Evolutionary conservation across 1,284 basidiomycete species (phyloP), one percentile per base, ranked within the genome.

Genomic region (Heterobasidion parviporum): DNA sequence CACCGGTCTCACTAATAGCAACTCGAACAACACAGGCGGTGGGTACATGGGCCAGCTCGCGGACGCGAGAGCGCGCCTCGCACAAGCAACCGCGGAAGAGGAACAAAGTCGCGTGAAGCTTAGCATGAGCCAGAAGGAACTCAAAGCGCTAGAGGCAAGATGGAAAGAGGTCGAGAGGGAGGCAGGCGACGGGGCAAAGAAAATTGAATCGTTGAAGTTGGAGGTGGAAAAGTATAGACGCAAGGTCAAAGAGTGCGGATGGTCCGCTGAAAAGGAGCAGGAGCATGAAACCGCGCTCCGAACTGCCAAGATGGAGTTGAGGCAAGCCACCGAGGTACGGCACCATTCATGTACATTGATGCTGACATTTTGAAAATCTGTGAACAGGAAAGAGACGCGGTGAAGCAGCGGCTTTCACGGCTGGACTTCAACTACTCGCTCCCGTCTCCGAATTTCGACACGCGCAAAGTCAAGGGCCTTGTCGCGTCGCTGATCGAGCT

Each of bases 21-120:
- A 90, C 1, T 84, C 83, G 7, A 81, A 78, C 43, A 78, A 77
- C 44, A 80, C 83, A 4, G 89, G 93, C 8, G 94, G 95, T 9
- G 95, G 95, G 0, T 99, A 98, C 70, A 89, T 98, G 83, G 97
- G 95, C 33, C 94, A 98, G 68, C 81, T 99, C 32, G 92, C 94
- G 2, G 87, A 92, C n/a, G 92, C 94, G 0, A 85, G 85, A 60
- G 82, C 83, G 1, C 82, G 85, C 8, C 75, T 89, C 1, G 84
- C 92, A 0, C 86, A 91, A 48, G 88, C 88, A 0, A 75, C 80
- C 6, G 88, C 94, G 0, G 94, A 96, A 65, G 89, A 93, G 56
- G 87, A 97, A 66, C 94, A 97, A 67, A 81, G 80, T 59, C 85
- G 85, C 56, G 78, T 89, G 52, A 89, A 90, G 67, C 83, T 97